These are phyloP conservation scores for Gossypium lobatum DNA, from an alignment of 441 rosid genomes.

Conservation along the genomic window DNA sequence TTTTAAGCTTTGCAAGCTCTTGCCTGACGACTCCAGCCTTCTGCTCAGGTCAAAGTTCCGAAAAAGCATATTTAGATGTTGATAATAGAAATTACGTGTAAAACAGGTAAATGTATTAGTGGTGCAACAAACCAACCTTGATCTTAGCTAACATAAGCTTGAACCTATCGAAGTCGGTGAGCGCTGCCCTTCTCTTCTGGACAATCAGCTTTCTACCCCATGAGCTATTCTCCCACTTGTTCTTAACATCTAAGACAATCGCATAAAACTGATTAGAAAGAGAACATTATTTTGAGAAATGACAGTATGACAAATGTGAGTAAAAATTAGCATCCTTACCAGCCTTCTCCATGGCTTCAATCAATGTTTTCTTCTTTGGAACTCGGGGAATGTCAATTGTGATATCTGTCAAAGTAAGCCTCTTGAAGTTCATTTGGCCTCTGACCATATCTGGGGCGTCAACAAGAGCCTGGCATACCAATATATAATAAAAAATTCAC, in stretches of 20 bases:
- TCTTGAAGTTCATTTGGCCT: slow-evolving; percentile 83
- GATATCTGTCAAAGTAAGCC: slow-evolving; percentile 72
- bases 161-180: slow-evolving; percentile 86
- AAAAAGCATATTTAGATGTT: neutral
- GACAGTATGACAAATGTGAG: neutral
- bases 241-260: slow-evolving; percentile 56
- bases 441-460: slow-evolving; percentile 88
- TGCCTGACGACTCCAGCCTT: slow-evolving; percentile 72
- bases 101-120: neutral
- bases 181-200: slow-evolving; percentile 70
- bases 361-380: slow-evolving; percentile 73
- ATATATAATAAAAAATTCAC: neutral
- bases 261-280: neutral
- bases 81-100: neutral
- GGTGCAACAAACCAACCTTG: slow-evolving; percentile 42
- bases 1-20: slow-evolving; percentile 85
- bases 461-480: slow-evolving; percentile 54
- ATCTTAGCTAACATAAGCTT: slow-evolving; percentile 86
- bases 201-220: slow-evolving; percentile 90
- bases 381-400: slow-evolving; percentile 70
- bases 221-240: slow-evolving; percentile 83
- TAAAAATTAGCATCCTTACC: slow-evolving; percentile 30
- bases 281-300: neutral
- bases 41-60: neutral
- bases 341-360: slow-evolving; percentile 86